Conservation (phyloP, 108 stramenopile genomes). For the Chaetoceros muelleri region DNA sequence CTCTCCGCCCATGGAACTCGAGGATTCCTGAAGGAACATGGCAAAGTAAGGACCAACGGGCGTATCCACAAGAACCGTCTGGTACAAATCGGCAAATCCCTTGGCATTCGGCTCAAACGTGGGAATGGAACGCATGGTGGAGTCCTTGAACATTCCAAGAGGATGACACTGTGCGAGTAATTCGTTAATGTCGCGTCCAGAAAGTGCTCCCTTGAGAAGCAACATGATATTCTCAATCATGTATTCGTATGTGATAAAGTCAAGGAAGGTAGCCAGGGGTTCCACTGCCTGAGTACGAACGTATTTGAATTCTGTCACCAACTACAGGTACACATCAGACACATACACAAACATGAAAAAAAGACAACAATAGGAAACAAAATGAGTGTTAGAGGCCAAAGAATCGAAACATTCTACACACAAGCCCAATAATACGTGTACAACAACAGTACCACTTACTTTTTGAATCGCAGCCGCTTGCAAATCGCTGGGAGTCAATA, state of each 20-base stretch:
- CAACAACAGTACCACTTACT: constrained; percentile 27
- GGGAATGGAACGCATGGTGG: constrained; percentile 94
- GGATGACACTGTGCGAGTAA: constrained; percentile 97
- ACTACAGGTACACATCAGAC: constrained; percentile 24
- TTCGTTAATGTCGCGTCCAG: constrained; percentile 92
- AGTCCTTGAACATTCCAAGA: constrained; percentile 96
- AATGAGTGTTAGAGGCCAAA: not conserved
- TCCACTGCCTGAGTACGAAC: constrained; percentile 93
- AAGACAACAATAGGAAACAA: not conserved
- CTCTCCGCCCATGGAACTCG: constrained; percentile 36
- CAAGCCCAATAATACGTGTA: not conserved
- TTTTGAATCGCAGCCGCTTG: constrained; percentile 83
- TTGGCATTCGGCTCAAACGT: constrained; percentile 88
- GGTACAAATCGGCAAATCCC: constrained; percentile 96
- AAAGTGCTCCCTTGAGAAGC: constrained; percentile 92
- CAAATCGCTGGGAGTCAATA: constrained; percentile 67
- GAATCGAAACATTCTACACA: not conserved
- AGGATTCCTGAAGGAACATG: constrained; percentile 75
- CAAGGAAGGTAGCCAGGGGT: constrained; percentile 93
- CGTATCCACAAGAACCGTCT: constrained; percentile 97
- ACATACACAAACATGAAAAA: not conserved
- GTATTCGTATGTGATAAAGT: constrained; percentile 99
- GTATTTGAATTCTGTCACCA: constrained; percentile 95
- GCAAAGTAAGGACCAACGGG: constrained; percentile 96
- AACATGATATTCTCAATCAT: constrained; percentile 99